Conservation (phyloP, 108 stramenopile species). For the Skeletonema potamos region DNA sequence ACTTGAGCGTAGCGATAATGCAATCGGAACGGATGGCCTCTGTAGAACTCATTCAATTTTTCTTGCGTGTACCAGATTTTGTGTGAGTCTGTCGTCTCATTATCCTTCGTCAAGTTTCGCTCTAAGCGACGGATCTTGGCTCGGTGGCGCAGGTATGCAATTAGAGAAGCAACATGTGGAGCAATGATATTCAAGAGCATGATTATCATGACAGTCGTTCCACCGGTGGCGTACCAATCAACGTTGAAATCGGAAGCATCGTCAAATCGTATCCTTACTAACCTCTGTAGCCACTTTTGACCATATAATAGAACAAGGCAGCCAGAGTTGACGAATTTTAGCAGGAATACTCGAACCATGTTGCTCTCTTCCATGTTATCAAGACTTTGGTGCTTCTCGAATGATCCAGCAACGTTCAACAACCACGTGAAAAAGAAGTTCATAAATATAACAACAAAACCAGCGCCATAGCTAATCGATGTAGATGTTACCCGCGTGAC, state of each 20-base stretch:
- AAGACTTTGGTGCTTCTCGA: slow-evolving; percentile 60
- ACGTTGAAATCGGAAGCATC: slow-evolving; percentile 52
- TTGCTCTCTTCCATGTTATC: slow-evolving; percentile 55
- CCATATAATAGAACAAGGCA: slow-evolving; percentile 55
- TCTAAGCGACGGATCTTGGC: slow-evolving; percentile 45
- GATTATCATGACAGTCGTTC: slow-evolving; percentile 44
- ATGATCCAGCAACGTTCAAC: slow-evolving; percentile 52
- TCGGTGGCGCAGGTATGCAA: slow-evolving; percentile 34
- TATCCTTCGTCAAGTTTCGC: slow-evolving; percentile 19
- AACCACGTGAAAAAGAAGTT: slow-evolving; percentile 52
- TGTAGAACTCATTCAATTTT: slow-evolving; percentile 60
- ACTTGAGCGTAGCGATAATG: slow-evolving; percentile 69
- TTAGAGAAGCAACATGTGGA: slow-evolving; percentile 49
- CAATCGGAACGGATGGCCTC: slow-evolving; percentile 62
- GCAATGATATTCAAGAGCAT: slow-evolving; percentile 47
- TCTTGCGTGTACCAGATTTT: slow-evolving; percentile 61
- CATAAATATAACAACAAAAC: slow-evolving; percentile 49
- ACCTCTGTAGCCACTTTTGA: slow-evolving; percentile 40
- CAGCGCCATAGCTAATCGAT: slow-evolving; percentile 47
- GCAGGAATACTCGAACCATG: slow-evolving; percentile 56
- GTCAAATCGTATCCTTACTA: slow-evolving; percentile 38
- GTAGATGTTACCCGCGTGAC: slow-evolving; percentile 16
- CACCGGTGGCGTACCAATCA: slow-evolving; percentile 61
- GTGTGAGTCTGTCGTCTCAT: slow-evolving; percentile 31
- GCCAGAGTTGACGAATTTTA: slow-evolving; percentile 61